Evolutionary conservation across 2,329 filamentous ascomycete genomes (phyloP).

Genomic region (Fusarium continuum): DNA sequence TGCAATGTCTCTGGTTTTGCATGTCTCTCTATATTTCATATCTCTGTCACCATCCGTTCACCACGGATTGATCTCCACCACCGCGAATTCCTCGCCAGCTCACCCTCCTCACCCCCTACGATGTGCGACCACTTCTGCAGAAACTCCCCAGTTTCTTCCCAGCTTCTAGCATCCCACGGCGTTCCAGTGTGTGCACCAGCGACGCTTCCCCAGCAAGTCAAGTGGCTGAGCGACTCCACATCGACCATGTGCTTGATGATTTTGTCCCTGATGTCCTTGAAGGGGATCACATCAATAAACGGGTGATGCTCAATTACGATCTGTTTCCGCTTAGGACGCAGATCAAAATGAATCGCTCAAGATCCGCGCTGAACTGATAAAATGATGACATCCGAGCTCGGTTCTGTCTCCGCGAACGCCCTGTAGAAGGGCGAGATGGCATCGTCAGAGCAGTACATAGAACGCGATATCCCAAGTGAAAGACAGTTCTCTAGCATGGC

Average conservation of each 20-base stretch:
- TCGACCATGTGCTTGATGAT: conserved; percentile 36
- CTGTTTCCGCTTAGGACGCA: conserved; percentile 42
- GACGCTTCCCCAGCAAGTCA: conserved; percentile 44
- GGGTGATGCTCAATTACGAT: conserved; percentile 41
- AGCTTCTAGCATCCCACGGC: conserved; percentile 45
- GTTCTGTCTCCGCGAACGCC: conserved; percentile 19
- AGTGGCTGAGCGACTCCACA: conserved; percentile 41
- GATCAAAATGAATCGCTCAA: conserved; percentile 37
- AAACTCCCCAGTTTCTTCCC: conserved; percentile 45
- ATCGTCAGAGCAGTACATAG: conserved; percentile 41
- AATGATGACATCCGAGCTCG: conserved; percentile 24
- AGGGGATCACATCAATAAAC: conserved; percentile 43
- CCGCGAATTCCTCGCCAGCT: conserved; percentile 42
- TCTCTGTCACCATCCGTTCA: conserved; percentile 34
- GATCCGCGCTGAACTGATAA: conserved; percentile 34
- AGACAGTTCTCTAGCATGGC: conserved; percentile 42
- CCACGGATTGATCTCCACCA: conserved; percentile 45
- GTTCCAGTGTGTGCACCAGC: conserved; percentile 40
- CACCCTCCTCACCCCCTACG: conserved; percentile 43
- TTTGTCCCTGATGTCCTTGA: conserved; percentile 41
- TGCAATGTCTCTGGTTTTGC: background rate
- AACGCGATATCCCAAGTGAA: conserved; percentile 38
- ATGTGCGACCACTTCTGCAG: conserved; percentile 43
- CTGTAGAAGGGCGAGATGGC: conserved; percentile 40
- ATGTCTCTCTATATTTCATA: conserved; percentile 10